These are phyloP conservation scores for Trichaptum fuscoviolaceum DNA, from an alignment of 768 basidiomycete genomes.

Conservation along the genomic window DNA sequence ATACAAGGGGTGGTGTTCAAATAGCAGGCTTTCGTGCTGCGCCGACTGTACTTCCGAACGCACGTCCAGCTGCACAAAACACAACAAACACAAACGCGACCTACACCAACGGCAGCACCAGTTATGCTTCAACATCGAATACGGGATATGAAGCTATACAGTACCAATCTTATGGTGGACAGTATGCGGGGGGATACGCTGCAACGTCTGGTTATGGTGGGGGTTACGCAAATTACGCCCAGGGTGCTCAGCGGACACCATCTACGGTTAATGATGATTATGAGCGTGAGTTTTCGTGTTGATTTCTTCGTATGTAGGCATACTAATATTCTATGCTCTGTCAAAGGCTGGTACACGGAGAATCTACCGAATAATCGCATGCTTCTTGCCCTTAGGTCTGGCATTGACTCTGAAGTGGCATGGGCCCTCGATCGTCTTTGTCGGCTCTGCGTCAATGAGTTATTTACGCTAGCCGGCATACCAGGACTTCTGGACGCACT, in stretches of 20 bases:
- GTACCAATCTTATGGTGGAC: not conserved
- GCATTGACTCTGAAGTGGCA: constrained; percentile 73
- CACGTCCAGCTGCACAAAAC: not conserved
- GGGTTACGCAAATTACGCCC: not conserved
- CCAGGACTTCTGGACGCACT: constrained; percentile 80
- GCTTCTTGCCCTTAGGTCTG: constrained; percentile 83
- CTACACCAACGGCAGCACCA: not conserved
- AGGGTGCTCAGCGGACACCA: not conserved
- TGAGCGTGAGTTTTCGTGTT: constrained; percentile 4
- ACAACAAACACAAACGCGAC: not conserved
- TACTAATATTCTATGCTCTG: constrained; percentile 13
- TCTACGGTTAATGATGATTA: constrained; percentile 5
- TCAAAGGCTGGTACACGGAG: constrained; percentile 83
- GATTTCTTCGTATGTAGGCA: not conserved
- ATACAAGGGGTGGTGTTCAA: not conserved
- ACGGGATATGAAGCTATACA: not conserved
- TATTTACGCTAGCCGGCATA: constrained; percentile 64
- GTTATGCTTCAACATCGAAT: not conserved
- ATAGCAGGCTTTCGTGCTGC: not conserved
- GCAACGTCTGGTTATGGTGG: not conserved
- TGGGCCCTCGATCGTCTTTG: constrained; percentile 89
- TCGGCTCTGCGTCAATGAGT: constrained; percentile 73
- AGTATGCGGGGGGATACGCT: not conserved
- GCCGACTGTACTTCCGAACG: not conserved
- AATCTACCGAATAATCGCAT: constrained; percentile 76